Evolutionary conservation across 225 moss, liverwort and hornwort genomes (phyloP), one percentile per base, ranked within the genome.

Genomic region (Sphagnum tenellum): DNA sequence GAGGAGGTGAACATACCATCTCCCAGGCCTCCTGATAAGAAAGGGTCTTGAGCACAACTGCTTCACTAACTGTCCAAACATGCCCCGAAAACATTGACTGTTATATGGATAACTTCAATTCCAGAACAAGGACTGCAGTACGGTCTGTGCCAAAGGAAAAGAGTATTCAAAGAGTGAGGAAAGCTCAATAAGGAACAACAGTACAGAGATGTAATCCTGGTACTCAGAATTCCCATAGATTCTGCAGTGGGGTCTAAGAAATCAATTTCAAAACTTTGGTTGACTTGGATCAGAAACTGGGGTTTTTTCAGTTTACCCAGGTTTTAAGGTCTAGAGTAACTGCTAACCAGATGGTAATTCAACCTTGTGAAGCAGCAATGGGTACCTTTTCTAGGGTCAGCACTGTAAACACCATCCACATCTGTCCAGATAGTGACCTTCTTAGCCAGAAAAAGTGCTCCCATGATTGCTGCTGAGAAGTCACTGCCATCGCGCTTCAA

Each of bases 11-110:
- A 29, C 29, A 29, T 81, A 98, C 92, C 92, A 98, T 98, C 71
- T 98, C 92, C 92, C 92, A 98, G 5, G 96, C 96, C 76, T 98
- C 96, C 70, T 98, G 92, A 78, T 92, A 90, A 9, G 96, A 90
- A 5, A 98, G 73, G 49, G 83, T 60, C 44, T 57, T 76, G 67
- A 98, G 82, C 13, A 98, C 84, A 59, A 98, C 92, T 68, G 90
- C 92, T 76, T 92, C 96, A 58, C 75, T 77, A 60, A 98, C 92
- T 98, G 90, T 68, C 49, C 65, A 68, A 44, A 59, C 47, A 77
- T 44, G 29, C 44, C 44, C 44, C 46, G n/a, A 45, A 14, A 3
- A 8, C 4, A 60, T 13, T 12, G 8, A 55, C 8, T 8, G 55
- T 12, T 12, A 55, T 55, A 8, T 8, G 12, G 9, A 55, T 12